Base-by-base conservation (phyloP, 768 basidiomycete genomes). In the Xerocomellus intermedius region DNA sequence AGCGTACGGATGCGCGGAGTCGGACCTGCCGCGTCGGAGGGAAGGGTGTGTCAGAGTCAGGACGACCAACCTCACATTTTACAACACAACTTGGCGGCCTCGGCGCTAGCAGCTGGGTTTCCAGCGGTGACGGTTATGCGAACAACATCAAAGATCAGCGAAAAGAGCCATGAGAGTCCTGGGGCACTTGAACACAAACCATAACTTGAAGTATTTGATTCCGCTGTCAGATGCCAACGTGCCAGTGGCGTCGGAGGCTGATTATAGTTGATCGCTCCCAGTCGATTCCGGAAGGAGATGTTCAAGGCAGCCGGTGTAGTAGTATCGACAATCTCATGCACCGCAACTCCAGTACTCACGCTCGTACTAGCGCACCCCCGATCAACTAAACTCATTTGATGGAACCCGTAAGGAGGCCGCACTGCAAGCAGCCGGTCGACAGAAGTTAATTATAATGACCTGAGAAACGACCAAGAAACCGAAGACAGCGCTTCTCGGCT, bases 401-500 rank as follows among this genome's bases (percentile, higher is more conserved):
- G 32, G 41, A 50, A 32, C 55, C 59, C 66, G 64, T 48, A 58
- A 63, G 69, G 69, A 67, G 57, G 69, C 67, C 69, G 61, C 67
- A 59, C 69, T 56, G 67, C 65, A 69, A 52, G 55, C 64, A 64
- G 66, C 64, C 56, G 49, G 57, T 58, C 56, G 48, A 66, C 58
- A 63, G 57, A 67, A 63, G 59, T 55, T 63, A 45, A 63, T 65
- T 59, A 58, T 45, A 30, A 54, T 49, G 42, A 26, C 38, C 55
- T 55, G 63, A 44, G 52, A 54, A 52, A 54, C 49, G 37, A 47
- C 28, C 35, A 35, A 28, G 48, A 58, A 42, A 56, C 50, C 36
- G 37, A 51, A 55, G 50, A 57, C 55, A 52, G 54, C 45, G 52
- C 59, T 55, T 54, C 55, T 53, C 52, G 13, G 52, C 52, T 42